These are phyloP conservation scores for Nannochloropsis gaditana DNA, from an alignment of 108 stramenopile genomes.

Conservation along the genomic window DNA sequence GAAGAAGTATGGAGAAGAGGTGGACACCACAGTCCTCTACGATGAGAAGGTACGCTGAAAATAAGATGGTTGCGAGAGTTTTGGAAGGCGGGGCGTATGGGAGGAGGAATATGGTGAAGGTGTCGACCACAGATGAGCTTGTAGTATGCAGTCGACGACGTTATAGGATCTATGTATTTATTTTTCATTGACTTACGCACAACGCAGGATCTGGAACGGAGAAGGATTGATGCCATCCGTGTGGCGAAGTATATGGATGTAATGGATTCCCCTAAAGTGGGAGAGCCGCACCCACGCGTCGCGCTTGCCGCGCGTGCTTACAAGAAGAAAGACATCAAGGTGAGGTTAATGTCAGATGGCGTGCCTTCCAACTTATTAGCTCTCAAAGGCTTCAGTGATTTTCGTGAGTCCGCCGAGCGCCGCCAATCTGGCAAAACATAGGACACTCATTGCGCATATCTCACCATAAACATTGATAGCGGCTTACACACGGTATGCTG, in stretches of 20 bases:
- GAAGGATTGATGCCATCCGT: conserved; percentile 16
- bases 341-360: neutral
- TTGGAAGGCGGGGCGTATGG: too few relatives aligned
- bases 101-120: too few relatives aligned
- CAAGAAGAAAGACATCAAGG: neutral
- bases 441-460: too few relatives aligned
- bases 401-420: too few relatives aligned
- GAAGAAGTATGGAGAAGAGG: neutral
- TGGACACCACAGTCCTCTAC: neutral
- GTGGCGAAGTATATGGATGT: neutral
- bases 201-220: neutral
- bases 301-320: neutral
- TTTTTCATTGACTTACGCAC: neutral
- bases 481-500: neutral
- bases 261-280: neutral
- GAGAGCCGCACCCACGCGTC: conserved; percentile 13
- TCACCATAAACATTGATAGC: neutral
- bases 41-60: conserved; percentile 15
- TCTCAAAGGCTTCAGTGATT: too few relatives aligned
- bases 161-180: neutral
- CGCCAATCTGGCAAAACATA: too few relatives aligned
- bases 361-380: too few relatives aligned
- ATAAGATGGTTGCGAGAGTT: neutral
- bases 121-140: neutral
- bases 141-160: neutral